Percentiles rank a stretch among this genome's conserved stretches.
Conservation (phyloP, 768 basidiomycete genomes). For the Kwoniella botswanensis region DNA sequence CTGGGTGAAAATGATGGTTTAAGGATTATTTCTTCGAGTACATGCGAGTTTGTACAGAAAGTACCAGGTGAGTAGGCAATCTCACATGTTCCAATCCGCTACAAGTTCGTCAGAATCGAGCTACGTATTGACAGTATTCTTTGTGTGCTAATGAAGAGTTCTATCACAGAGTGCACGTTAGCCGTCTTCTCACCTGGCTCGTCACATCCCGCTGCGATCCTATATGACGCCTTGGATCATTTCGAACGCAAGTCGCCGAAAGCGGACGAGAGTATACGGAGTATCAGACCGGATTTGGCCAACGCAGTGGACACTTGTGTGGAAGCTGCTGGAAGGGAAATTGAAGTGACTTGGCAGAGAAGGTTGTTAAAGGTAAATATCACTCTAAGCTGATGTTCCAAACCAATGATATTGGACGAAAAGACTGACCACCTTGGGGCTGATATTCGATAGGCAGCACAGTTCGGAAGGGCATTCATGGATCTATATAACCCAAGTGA, state of each 20-base stretch:
- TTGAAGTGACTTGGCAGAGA: slow-evolving; percentile 88
- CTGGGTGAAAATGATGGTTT: slow-evolving; percentile 89
- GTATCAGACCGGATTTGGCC: slow-evolving; percentile 81
- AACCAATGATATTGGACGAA: no score
- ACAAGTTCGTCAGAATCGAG: no score
- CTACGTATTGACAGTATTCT: no score
- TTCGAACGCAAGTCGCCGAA: slow-evolving; percentile 84
- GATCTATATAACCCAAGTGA: slow-evolving; percentile 91
- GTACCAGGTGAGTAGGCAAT: slow-evolving; percentile 72
- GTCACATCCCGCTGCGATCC: slow-evolving; percentile 83
- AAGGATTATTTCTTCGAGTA: slow-evolving; percentile 76
- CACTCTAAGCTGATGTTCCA: no score
- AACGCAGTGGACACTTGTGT: slow-evolving; percentile 88
- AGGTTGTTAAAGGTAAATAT: slow-evolving; percentile 74
- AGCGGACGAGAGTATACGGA: slow-evolving; percentile 89
- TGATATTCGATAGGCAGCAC: slow-evolving; percentile 72
- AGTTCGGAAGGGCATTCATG: slow-evolving; percentile 90
- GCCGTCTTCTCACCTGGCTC: slow-evolving; percentile 93
- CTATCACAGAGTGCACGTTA: slow-evolving; percentile 68
- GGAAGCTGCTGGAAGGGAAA: slow-evolving; percentile 89
- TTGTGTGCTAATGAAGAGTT: not conserved
- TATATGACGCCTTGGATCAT: slow-evolving; percentile 90
- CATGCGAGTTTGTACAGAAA: slow-evolving; percentile 88
- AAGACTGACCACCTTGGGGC: not conserved
- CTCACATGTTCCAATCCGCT: no score